Evolutionary conservation across 2,329 filamentous ascomycete genomes (phyloP).

Genomic region (Dactylellina leptospora): DNA sequence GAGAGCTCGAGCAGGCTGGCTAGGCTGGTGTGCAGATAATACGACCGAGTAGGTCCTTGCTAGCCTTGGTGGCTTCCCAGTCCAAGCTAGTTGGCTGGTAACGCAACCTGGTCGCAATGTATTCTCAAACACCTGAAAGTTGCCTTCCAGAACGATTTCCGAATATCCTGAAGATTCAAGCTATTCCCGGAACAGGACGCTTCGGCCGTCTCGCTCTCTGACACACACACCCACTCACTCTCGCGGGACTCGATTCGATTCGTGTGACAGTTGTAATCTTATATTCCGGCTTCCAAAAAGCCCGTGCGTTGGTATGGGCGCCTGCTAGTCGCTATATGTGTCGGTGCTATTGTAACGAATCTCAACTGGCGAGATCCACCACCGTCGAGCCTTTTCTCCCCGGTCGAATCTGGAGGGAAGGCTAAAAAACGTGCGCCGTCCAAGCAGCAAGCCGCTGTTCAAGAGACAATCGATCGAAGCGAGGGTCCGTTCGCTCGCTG

Average conservation of each 20-base stretch:
- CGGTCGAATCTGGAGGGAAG: constrained; percentile 1
- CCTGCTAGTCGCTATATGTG: constrained; percentile 3
- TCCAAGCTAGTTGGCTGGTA: constrained; percentile 51
- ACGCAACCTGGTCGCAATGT: constrained; percentile 54
- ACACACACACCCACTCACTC: constrained; percentile 32
- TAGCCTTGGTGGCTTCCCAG: constrained; percentile 53
- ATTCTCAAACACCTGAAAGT: constrained; percentile 52
- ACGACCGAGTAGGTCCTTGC: constrained; percentile 51
- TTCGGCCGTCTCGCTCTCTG: constrained; percentile 34
- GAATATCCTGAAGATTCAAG: constrained; percentile 32
- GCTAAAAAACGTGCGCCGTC: constrained; percentile 4
- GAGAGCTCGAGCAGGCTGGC: constrained; percentile 52
- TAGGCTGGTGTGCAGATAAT: constrained; percentile 51
- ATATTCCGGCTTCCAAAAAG: constrained; percentile 16
- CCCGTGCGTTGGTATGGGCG: constrained; percentile 32
- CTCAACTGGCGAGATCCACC: constrained; percentile 16
- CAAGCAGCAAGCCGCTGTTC: background rate
- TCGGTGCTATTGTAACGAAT: constrained; percentile 16
- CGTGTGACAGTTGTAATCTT: constrained; percentile 33
- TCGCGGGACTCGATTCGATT: constrained; percentile 25
- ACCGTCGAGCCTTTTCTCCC: constrained; percentile 3
- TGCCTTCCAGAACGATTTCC: constrained; percentile 53
- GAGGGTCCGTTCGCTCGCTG: constrained; percentile 21
- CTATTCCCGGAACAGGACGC: constrained; percentile 32
- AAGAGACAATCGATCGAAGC: constrained; percentile 18